Conservation (phyloP, 1,284 basidiomycete species). For the Golubevia sp. region DNA sequence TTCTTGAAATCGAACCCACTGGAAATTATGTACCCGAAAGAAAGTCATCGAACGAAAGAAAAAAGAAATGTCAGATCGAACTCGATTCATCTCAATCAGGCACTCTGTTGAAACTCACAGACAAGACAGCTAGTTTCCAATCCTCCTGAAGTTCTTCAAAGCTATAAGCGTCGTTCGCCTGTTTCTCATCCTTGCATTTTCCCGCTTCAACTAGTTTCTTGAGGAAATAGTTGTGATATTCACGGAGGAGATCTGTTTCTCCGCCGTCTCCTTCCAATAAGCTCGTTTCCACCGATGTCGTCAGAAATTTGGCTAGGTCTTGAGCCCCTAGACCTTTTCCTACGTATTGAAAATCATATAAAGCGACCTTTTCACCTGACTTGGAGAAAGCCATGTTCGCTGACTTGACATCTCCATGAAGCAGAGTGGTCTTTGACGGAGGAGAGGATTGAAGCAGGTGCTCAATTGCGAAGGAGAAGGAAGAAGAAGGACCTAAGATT, state of each 20-base stretch:
- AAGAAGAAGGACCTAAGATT: constrained; percentile 16
- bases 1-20: constrained; percentile 29
- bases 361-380: constrained; percentile 10
- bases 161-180: constrained; percentile 6
- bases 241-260: constrained; percentile 13
- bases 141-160: constrained; percentile 14
- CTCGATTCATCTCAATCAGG: too few relatives aligned
- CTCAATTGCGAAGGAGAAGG: constrained; percentile 15
- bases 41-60: too few relatives aligned
- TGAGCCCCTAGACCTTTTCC: constrained; percentile 25
- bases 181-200: neutral
- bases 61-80: too few relatives aligned
- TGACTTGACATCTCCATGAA: constrained; percentile 38
- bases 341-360: constrained; percentile 44
- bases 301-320: constrained; percentile 33
- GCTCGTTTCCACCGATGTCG: constrained; percentile 10
- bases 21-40: too few relatives aligned
- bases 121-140: constrained; percentile 28
- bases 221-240: constrained; percentile 4
- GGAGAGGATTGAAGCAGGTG: constrained; percentile 17
- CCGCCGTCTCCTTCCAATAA: neutral
- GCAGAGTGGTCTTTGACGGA: constrained; percentile 10
- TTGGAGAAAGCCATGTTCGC: constrained; percentile 32
- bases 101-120: too few relatives aligned
- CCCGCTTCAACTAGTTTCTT: neutral